Base-by-base conservation (phyloP, 192 early-diverging fungal genomes). In the Rhizophagus prolifer region DNA sequence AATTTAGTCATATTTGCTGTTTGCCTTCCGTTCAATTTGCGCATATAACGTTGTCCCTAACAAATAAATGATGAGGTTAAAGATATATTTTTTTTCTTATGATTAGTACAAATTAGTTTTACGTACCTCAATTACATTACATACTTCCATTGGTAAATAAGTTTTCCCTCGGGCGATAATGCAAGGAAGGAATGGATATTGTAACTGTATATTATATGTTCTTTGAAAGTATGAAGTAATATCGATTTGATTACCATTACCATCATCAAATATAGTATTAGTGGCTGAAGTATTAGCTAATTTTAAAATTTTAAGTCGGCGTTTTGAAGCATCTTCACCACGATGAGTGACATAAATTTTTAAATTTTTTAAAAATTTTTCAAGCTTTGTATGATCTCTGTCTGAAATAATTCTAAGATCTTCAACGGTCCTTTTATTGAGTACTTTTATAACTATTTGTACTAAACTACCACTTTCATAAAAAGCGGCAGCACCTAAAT, bases 81-180 rank as follows among this genome's bases (percentile, higher is more conserved):
- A 12, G 2, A 44, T 5, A 2, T 12, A 44, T 12, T 9, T 44
- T 12, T 12, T 44, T 44, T 2, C 4, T 2, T 12, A 44, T 44
- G 41, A 12, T 44, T 44, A 12, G 0, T 44, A 38, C 0, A n/a
- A n/a, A 5, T 44, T 44, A 41, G 4, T 16, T 58, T 26, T 19
- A 63, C 62, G 31, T 67, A 80, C 81, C 64, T 80, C 70, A 71
- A 91, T 82, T 47, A 99, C 87, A 31, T 88, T 86, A 85, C 95
- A 96, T 44, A 97, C 86, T 85, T 99, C 97, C 84, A 99, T 91
- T 50, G 97, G 97, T 46, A 97, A 81, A 69, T 89, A 87, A 28
- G 85, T 80, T 69, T 89, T 87, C 61, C 88, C 87, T 31, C 87
- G 81, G 36, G 94, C 92, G 19, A 93, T 90, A 25, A 94, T 86